A percentile compares a stretch with the other conserved stretches of the same genome.
Conservation (phyloP, 2,329 filamentous ascomycete species). For the Talaromyces rugulosus region DNA sequence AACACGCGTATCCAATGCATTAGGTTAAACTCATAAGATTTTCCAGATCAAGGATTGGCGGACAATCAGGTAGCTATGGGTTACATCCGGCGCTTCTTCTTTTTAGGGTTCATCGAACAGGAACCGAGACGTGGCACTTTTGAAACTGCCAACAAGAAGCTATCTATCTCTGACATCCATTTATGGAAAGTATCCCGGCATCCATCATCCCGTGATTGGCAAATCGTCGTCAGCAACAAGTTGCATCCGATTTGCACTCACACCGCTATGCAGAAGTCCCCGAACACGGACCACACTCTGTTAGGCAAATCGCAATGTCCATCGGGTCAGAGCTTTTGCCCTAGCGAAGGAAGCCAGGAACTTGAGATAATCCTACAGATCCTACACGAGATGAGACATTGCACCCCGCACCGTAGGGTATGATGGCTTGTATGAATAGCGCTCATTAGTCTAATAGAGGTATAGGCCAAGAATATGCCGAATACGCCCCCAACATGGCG, state of each 20-base stretch:
- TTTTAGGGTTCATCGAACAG: neutral
- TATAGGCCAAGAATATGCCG: neutral
- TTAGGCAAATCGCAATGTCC: neutral
- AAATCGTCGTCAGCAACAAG: neutral
- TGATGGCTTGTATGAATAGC: neutral
- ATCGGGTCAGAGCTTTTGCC: neutral
- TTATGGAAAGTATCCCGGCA: neutral
- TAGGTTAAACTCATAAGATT: neutral
- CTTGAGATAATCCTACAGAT: neutral
- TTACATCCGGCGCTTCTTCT: neutral
- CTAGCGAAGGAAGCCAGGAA: neutral
- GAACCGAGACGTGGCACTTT: neutral
- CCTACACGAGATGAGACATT: neutral
- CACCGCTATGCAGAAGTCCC: neutral
- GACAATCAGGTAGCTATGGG: neutral
- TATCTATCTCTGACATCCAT: neutral
- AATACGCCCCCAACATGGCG: neutral
- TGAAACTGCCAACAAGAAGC: neutral
- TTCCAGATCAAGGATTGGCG: neutral
- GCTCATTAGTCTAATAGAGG: neutral
- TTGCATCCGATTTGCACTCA: neutral
- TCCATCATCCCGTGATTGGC: neutral
- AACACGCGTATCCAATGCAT: neutral
- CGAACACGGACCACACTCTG: neutral
- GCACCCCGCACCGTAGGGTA: neutral